Base-by-base conservation (phyloP, 805 yeast genomes). In the Grigorovia yakushimaensis region DNA sequence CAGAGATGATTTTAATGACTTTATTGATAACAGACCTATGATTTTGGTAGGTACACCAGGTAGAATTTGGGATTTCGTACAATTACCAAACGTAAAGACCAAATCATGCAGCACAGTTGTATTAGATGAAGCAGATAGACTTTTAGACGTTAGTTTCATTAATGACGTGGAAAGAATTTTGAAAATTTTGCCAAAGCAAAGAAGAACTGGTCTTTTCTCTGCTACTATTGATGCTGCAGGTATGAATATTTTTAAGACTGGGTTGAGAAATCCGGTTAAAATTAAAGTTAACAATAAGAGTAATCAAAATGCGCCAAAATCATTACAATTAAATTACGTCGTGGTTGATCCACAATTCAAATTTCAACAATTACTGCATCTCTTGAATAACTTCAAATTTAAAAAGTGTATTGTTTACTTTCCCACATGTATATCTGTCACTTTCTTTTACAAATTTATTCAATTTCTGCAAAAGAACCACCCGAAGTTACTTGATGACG, bases 41-140 rank as follows among this genome's bases (percentile, higher is more conserved):
- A 78, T 93, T 23, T 54, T 93, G 17, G 78, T 93, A 10, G 96
- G 94, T 0, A 93, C 98, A 0, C 98, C 98, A 0, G 98, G 98
- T 5, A 74, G 98, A 56, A 60, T 86, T 21, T 63, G 81, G 15
- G 97, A 93, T 51, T 81, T 93, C 56, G 60, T 89, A 19, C 67
- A 76, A 10, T 53, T 60, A 7, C 74, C 84, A 7, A 66, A 73
- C 15, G 83, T 88, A 3, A 77, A 77, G 52, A 74, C 88, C 0
- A 67, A 69, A 4, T 73, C 83, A 3, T 73, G 88, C 44, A 94
- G 87, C 54, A 75, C 84, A 37, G 73, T 86, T 11, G 81, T 93
- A 4, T 63, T 93, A 39, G 98, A 93, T 64, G 98, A 93, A 66
- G 98, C 98, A 6, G 98, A 93, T 59, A 78, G 88, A 54, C 71